Evolutionary conservation across 1,284 basidiomycete species (phyloP), one percentile per base, ranked within the genome.

Genomic region (Sporisorium graminicola): DNA sequence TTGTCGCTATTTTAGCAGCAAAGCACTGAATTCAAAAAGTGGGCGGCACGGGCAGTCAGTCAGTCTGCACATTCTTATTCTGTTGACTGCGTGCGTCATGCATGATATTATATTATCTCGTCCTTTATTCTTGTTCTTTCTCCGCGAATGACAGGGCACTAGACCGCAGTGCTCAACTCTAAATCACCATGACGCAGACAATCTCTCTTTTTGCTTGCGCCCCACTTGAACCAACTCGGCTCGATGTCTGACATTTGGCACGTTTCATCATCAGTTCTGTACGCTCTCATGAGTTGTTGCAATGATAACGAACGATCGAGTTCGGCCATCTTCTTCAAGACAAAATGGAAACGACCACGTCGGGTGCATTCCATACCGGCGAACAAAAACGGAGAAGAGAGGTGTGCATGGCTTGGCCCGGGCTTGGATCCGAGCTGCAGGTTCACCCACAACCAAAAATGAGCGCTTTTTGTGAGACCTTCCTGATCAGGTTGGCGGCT

Each of bases 351-450:
- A n/a, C n/a, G n/a, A n/a, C n/a, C n/a, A n/a, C n/a, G 58, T 51
- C 27, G 42, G 42, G 49, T 42, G 55, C 62, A 46, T 58, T 51
- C 55, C 56, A 54, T 58, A 56, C 62, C 62, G 33, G 50, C 42
- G 49, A 27, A n/a, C n/a, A 53, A 43, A 18, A 37, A 37, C 3
- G 26, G 40, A 37, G 24, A 26, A 13, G 6, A 40, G n/a, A 12
- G 46, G 26, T 14, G 20, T 51, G 64, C 62, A 56, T 59, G 35
- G 24, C 31, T 57, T 46, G 58, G 47, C 40, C 65, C 58, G 65
- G 29, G 49, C 37, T 44, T 46, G 47, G 33, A 60, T 27, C 64
- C 64, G 57, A 66, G 64, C 64, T 66, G 58, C 64, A 66, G 65
- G 18, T 29, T 6, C 14, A 51, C 52, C 18, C 53, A 20, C 8